phyloP scores from a whole-genome alignment of 495 filamentous ascomycete species.

The Filosporella fistucella region DNA sequence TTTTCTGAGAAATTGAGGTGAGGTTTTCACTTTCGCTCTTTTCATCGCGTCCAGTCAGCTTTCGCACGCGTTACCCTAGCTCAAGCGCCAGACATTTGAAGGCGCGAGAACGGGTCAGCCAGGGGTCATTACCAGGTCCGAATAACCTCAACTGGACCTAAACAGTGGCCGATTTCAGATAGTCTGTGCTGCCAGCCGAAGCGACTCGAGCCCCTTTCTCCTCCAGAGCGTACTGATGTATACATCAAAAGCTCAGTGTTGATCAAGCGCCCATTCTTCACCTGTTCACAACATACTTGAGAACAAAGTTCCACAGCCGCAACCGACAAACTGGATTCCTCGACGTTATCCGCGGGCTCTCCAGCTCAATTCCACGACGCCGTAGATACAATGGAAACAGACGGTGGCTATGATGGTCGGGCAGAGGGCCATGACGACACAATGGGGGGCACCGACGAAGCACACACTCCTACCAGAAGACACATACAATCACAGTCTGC shows the following conservation, averaged over 20 bases:
- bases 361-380: slow-evolving; percentile 46
- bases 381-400: slow-evolving; percentile 42
- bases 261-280: slow-evolving; percentile 12
- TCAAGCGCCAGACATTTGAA: slow-evolving; percentile 13
- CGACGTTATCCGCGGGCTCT: slow-evolving; percentile 39
- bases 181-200: neutral
- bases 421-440: slow-evolving; percentile 17
- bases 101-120: slow-evolving; percentile 3
- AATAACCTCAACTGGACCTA: slow-evolving; percentile 19
- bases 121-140: slow-evolving; percentile 9
- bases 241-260: slow-evolving; percentile 12
- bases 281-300: neutral
- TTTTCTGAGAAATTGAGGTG: neutral
- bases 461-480: slow-evolving; percentile 21
- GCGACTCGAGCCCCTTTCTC: neutral
- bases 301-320: neutral
- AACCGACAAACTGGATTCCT: slow-evolving; percentile 41
- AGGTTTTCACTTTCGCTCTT: neutral
- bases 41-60: slow-evolving; percentile 10
- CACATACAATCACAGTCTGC: slow-evolving; percentile 23
- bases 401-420: slow-evolving; percentile 13
- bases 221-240: slow-evolving; percentile 8
- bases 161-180: neutral
- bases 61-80: slow-evolving; percentile 9
- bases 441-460: slow-evolving; percentile 20